Percentiles rank a stretch among this genome's conserved stretches.
Evolutionary conservation across 768 basidiomycete genomes (phyloP).

Genomic region (Mycena filopes): DNA sequence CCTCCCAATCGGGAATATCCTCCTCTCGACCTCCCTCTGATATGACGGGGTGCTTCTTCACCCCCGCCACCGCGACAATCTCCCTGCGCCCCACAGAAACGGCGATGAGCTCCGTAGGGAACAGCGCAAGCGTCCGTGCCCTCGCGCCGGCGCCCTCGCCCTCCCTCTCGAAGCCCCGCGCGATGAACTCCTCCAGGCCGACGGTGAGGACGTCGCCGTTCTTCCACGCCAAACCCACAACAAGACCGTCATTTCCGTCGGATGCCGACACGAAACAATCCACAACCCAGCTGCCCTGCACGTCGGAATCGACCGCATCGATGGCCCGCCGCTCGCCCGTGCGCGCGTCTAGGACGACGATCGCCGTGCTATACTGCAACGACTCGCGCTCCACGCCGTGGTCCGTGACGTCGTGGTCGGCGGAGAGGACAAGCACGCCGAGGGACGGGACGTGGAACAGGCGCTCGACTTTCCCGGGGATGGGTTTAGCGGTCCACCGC

Average conservation of each 20-base stretch:
- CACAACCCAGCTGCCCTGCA: slow-evolving; percentile 19
- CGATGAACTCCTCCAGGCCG: slow-evolving; percentile 15
- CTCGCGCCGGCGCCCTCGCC: slow-evolving; percentile 20
- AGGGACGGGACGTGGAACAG: slow-evolving; percentile 15
- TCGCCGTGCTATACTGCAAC: slow-evolving; percentile 19
- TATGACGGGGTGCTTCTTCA: slow-evolving; percentile 23
- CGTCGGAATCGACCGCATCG: slow-evolving; percentile 20
- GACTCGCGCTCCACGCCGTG: slow-evolving; percentile 24
- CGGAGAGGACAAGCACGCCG: slow-evolving; percentile 18
- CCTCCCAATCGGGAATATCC: slow-evolving; percentile 21
- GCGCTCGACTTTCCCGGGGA: slow-evolving; percentile 20
- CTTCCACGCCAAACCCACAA: slow-evolving; percentile 11
- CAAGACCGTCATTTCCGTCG: slow-evolving; percentile 6
- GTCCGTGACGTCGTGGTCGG: slow-evolving; percentile 20
- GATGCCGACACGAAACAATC: slow-evolving; percentile 22
- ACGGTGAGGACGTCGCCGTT: slow-evolving; percentile 22
- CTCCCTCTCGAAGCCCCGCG: slow-evolving; percentile 18
- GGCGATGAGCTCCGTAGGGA: slow-evolving; percentile 21
- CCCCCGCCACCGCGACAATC: slow-evolving; percentile 21
- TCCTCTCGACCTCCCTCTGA: slow-evolving; percentile 19
- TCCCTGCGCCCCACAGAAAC: slow-evolving; percentile 19
- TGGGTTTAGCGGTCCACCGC: slow-evolving; percentile 18
- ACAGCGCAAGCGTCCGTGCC: slow-evolving; percentile 15
- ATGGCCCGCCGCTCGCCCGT: slow-evolving; percentile 25
- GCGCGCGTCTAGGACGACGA: slow-evolving; percentile 22